Base-by-base conservation (phyloP, 169 alveolate genomes). In the Blepharisma undulans region DNA sequence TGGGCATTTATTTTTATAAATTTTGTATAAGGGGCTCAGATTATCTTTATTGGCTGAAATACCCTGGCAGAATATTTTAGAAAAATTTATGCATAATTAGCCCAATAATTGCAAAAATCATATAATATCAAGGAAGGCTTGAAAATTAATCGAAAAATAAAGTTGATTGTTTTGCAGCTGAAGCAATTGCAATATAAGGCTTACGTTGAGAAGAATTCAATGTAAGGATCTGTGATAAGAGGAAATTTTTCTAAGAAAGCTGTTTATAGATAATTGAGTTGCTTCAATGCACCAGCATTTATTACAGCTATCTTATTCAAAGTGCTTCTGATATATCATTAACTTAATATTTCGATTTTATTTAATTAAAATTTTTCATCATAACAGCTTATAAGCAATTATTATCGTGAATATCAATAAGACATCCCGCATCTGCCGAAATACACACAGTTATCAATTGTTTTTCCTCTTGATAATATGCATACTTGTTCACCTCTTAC, bases 101-200 rank as follows among this genome's bases (percentile, higher is more conserved):
- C 96, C 96, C 88, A 95, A 97, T 71, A 98, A 93, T 93, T 98
- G 97, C 59, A 97, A 95, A 33, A 93, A 99, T 48, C 93, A 3
- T 89, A 93, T 29, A n/a, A n/a, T n/a, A n/a, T 92, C 97, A 18
- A 91, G 96, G 80, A 94, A 96, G 60, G 92, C 93, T 14, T 96
- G 98, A 66, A 22, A 8, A 12, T 33, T 22, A 34, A 25, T 16
- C 22, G 2, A 36, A 33, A 60, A 59, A 82, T 60, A 21, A 22
- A 22, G 36, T 61, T 25, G 66, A 71, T 48, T 74, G 88, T 66
- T 80, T 82, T 5, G 93, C 97, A 14, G 96, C 96, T 87, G 98
- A 95, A 90, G 92, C 94, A 33, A 78, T 95, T 78, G 98, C 98
- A 33, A 78, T 93, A 29, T 94, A 94, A 32, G 81, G 96, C 1